Base-by-base conservation (phyloP, 2,329 filamentous ascomycete species). In the Ascochyta clinopodiicola region DNA sequence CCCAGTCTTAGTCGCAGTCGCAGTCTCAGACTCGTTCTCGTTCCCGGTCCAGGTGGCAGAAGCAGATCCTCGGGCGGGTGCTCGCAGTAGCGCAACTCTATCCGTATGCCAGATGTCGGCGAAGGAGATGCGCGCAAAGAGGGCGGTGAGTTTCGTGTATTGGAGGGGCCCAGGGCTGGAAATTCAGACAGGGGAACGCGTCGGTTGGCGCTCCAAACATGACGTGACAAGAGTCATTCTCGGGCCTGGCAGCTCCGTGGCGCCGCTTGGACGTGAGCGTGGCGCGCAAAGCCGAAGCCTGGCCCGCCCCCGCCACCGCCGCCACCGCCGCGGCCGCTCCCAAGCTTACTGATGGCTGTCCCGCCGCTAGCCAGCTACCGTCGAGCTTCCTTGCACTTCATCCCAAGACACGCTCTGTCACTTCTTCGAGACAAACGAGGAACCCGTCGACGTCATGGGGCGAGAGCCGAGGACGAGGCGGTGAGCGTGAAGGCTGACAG, bases 381-480 rank as follows among this genome's bases (percentile, higher is more conserved):
- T 24, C 36, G 61, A 69, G 66, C 69, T 73, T 72, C 62, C 65
- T 64, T 61, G 39, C 58, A 74, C 71, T 61, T 72, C 71, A 67
- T 56, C 48, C 42, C 39, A 36, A 51, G 48, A 51, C 34, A 44
- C 32, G 53, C 34, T 47, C 36, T 29, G 22, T 57, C 55, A 37
- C 51, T 27, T 57, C 45, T 37, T 57, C 36, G 36, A 44, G 17
- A 19, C 44, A 29, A 46, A 51, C 31, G 47, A 43, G 42, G 25
- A 51, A 46, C 6, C n/a, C 7, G n/a, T n/a, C 6, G 8, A 38
- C 46, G 42, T 56, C 46, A 46, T 46, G 42, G 17, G 21, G 34
- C 36, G 9, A 12, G 10, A 34, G 10, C 21, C n/a, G 46, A 32
- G 21, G 3, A 6, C 6, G 24, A 46, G 32, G 46, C 52, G 52